Base-by-base conservation (phyloP, 768 basidiomycete species). In the Trametes coccinea region DNA sequence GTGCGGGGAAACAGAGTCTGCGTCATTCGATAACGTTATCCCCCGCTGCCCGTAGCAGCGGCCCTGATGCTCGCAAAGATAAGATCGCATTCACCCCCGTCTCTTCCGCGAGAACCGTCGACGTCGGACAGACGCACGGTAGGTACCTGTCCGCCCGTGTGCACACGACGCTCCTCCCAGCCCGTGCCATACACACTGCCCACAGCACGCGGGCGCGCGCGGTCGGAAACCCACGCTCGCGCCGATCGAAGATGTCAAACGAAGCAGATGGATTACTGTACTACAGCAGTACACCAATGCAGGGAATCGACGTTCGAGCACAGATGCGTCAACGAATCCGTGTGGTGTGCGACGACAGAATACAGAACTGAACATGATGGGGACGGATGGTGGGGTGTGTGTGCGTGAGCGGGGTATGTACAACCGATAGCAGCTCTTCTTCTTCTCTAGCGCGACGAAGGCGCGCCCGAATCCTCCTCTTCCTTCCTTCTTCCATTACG, bases 331-430 rank as follows among this genome's bases (percentile, higher is more conserved):
- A 31, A 51, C 56, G 56, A 29, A 62, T 59, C 56, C 51, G 40
- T 50, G 46, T 50, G 46, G 41, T 49, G 51, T 62, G 60, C 51
- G 57, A 61, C 55, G 34, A 63, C 44, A 52, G 5, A 43, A 60
- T 62, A 63, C 65, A 66, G 54, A 22, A 22, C 22, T 22, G 50
- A 61, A 37, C 47, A 53, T 46, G 45, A 48, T 40, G 34, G 34
- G 6, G 34, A 37, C 6, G 11, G 45, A 48, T 46, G 22, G 22
- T 22, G 22, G 22, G 22, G 22, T 22, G 22, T 22, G 22, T 22
- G 53, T 14, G 41, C 8, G 53, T 56, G 53, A 27, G 54, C 27
- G 62, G 66, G 63, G 63, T 67, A 67, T 67, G 66, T 67, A 67
- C 66, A 67, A 59, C 40, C 55, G 56, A 53, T 61, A 60, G 58